These are phyloP conservation scores for Suillus lakei DNA, from an alignment of 768 basidiomycete species.

Conservation along the genomic window DNA sequence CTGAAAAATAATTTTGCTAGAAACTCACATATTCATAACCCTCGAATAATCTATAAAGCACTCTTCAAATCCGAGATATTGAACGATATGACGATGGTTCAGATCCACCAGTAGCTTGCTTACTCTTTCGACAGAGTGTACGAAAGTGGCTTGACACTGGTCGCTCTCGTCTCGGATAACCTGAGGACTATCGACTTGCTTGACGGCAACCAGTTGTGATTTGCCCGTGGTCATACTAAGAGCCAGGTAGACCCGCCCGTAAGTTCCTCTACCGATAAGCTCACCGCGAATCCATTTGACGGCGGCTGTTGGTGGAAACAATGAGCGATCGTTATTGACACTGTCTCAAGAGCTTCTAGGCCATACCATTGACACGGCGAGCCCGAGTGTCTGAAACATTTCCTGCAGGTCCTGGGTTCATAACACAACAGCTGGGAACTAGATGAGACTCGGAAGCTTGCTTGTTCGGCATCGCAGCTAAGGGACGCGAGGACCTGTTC, in stretches of 20 bases:
- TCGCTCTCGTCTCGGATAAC: conserved; percentile 94
- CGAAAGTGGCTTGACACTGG: conserved; percentile 78
- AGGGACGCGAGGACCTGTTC: not conserved
- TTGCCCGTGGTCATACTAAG: conserved; percentile 95
- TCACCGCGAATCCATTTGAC: conserved; percentile 99
- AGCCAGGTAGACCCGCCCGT: conserved; percentile 94
- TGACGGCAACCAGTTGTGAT: conserved; percentile 94
- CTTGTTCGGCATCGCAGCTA: not conserved
- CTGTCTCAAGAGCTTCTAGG: not conserved
- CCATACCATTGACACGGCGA: conserved; percentile 2
- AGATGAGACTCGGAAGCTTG: not conserved
- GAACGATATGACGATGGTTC: conserved; percentile 96
- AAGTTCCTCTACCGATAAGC: conserved; percentile 95
- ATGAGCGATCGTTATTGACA: not conserved
- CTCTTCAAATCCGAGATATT: conserved; percentile 95
- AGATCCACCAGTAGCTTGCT: conserved; percentile 96
- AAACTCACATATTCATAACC: conserved; percentile 87
- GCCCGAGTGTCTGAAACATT: not conserved
- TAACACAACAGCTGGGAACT: not conserved
- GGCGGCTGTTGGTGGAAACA: conserved; percentile 60
- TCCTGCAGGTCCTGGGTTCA: not conserved
- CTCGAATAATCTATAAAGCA: conserved; percentile 62
- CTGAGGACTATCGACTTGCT: conserved; percentile 95
- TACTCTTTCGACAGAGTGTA: conserved; percentile 92
- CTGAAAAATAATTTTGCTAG: not conserved